These are phyloP conservation scores for Naematelia aurantialba DNA, from an alignment of 768 basidiomycete genomes.

Conservation along the genomic window DNA sequence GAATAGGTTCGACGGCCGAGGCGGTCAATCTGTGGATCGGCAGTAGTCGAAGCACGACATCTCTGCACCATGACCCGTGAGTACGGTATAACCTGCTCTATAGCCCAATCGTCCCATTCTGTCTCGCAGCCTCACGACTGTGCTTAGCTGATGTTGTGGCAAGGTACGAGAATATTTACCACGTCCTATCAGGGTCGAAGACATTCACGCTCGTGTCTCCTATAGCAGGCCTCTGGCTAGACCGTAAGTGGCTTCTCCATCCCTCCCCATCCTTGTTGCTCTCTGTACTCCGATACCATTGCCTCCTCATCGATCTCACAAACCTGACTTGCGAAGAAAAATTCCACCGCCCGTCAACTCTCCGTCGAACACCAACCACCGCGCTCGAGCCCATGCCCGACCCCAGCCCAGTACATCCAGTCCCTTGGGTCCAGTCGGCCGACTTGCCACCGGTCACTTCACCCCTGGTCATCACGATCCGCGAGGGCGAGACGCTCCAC, in stretches of 20 bases:
- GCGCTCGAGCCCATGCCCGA: slow-evolving; percentile 12
- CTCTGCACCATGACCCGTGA: slow-evolving; percentile 66
- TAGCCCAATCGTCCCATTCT: not conserved
- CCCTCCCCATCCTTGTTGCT: not conserved
- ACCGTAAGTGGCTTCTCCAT: slow-evolving; percentile 57
- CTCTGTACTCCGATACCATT: too few species aligned
- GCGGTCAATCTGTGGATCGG: slow-evolving; percentile 95
- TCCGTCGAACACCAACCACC: slow-evolving; percentile 13
- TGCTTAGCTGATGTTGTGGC: slow-evolving; percentile 53
- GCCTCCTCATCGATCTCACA: too few species aligned
- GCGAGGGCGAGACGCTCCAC: slow-evolving; percentile 75
- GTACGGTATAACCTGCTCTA: too few species aligned
- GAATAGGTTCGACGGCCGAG: slow-evolving; percentile 63
- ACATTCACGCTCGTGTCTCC: slow-evolving; percentile 83
- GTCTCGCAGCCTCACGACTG: not conserved
- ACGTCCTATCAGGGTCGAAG: slow-evolving; percentile 77
- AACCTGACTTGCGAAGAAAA: slow-evolving; percentile 16
- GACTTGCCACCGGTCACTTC: slow-evolving; percentile 54
- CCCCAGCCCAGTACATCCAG: slow-evolving; percentile 31
- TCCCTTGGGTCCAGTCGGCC: slow-evolving; percentile 72
- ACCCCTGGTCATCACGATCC: slow-evolving; percentile 65
- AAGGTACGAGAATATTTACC: slow-evolving; percentile 92
- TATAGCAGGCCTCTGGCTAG: slow-evolving; percentile 76
- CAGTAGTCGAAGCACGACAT: slow-evolving; percentile 68
- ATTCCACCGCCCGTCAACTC: slow-evolving; percentile 29